phyloP scores from a whole-genome alignment of 2,329 filamentous ascomycete species.

The Aspergillus costaricaensis region DNA sequence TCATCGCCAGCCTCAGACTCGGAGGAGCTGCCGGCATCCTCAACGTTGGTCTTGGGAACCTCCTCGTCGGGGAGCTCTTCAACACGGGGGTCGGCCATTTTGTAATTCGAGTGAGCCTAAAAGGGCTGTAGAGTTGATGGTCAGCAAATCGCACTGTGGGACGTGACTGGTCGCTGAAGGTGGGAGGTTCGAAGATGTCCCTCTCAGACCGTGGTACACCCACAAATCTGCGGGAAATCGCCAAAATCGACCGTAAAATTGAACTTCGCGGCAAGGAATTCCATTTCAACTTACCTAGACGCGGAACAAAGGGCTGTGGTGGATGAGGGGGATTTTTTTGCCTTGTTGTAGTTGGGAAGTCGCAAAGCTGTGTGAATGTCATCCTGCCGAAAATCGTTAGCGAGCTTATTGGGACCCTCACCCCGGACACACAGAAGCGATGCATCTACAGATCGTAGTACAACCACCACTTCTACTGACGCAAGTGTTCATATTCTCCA shows the following conservation, averaged over 20 bases:
- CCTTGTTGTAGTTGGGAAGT: constrained; percentile 38
- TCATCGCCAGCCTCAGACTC: constrained; percentile 58
- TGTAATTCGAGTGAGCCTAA: constrained; percentile 30
- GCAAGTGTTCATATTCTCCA: neutral
- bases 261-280: constrained; percentile 23
- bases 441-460: constrained; percentile 22
- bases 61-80: constrained; percentile 93
- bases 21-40: constrained; percentile 60
- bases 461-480: constrained; percentile 4
- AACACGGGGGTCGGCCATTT: constrained; percentile 97
- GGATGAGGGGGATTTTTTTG: constrained; percentile 41
- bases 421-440: constrained; percentile 36
- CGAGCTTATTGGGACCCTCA: constrained; percentile 40
- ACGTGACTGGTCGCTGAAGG: constrained; percentile 15
- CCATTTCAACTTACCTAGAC: constrained; percentile 38
- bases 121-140: constrained; percentile 14
- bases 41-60: constrained; percentile 79
- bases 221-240: constrained; percentile 25
- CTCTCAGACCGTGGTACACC: constrained; percentile 25
- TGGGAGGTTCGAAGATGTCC: constrained; percentile 19
- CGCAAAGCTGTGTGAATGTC: constrained; percentile 43
- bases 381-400: constrained; percentile 48
- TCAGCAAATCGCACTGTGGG: constrained; percentile 23
- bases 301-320: constrained; percentile 37
- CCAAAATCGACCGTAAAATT: constrained; percentile 24